Conservation (phyloP, 2,329 filamentous ascomycete genomes). For the Ophiostoma angusticollis region DNA sequence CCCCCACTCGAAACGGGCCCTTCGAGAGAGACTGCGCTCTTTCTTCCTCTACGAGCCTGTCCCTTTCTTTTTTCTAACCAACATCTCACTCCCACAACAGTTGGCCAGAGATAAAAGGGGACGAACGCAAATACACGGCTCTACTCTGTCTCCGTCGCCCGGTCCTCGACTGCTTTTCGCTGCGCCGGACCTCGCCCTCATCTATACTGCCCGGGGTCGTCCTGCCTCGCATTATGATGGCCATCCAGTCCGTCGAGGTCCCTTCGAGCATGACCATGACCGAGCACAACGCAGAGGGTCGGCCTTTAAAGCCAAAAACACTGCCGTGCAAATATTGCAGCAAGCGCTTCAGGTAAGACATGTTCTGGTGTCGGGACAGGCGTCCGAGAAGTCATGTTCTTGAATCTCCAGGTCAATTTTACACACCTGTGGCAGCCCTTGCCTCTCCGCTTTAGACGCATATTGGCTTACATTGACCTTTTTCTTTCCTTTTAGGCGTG, state of each 20-base stretch:
- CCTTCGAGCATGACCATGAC: slow-evolving; percentile 24
- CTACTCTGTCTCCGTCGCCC: too few species aligned
- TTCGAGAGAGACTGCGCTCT: too few species aligned
- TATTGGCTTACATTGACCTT: slow-evolving; percentile 29
- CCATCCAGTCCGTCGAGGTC: slow-evolving; percentile 39
- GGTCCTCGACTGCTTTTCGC: background rate
- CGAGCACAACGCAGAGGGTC: slow-evolving; percentile 37
- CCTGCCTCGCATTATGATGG: slow-evolving; percentile 36
- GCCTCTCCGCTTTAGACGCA: slow-evolving; percentile 18
- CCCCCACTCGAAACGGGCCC: background rate
- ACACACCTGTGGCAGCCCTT: too few species aligned
- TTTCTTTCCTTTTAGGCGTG: slow-evolving; percentile 33
- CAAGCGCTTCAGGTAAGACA: slow-evolving; percentile 46
- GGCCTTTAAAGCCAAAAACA: slow-evolving; percentile 48
- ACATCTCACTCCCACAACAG: too few species aligned
- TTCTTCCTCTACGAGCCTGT: too few species aligned
- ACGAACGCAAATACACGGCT: too few species aligned
- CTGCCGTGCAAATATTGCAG: slow-evolving; percentile 51
- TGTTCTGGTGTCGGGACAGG: too few species aligned
- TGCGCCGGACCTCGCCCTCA: background rate
- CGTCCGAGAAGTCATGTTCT: too few species aligned
- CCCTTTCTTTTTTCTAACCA: too few species aligned
- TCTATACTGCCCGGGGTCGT: slow-evolving; percentile 2
- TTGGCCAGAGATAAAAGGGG: too few species aligned
- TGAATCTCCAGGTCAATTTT: too few species aligned